Conservation (phyloP, 805 yeast species). For the Saccharomycopsis babjevae region DNA sequence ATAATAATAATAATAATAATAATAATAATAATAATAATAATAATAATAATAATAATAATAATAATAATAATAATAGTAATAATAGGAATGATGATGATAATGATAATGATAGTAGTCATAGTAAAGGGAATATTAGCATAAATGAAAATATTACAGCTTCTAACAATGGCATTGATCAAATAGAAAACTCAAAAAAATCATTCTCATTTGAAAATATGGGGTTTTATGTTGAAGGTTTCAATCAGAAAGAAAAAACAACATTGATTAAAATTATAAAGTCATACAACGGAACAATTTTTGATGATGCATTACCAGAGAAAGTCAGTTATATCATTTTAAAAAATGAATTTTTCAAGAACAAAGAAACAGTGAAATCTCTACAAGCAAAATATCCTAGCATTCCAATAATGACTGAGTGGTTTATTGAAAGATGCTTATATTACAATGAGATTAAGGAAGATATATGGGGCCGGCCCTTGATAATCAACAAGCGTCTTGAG, state of each 20-base stretch:
- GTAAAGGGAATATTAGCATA: neutral
- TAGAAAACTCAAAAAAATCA: neutral
- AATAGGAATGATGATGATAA: neutral
- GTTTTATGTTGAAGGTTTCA: constrained; percentile 8
- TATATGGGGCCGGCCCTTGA: constrained; percentile 53
- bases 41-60: too few relatives aligned
- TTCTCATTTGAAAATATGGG: constrained; percentile 5
- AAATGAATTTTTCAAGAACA: neutral
- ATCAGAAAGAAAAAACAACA: neutral
- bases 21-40: neutral
- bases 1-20: neutral
- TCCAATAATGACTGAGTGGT: constrained; percentile 63
- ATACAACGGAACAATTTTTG: constrained; percentile 5
- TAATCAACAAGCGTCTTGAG: constrained; percentile 20
- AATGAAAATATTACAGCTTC: neutral
- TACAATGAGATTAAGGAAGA: constrained; percentile 42
- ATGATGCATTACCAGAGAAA: neutral
- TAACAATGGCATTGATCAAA: neutral
- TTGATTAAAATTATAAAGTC: constrained; percentile 11
- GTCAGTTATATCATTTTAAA: neutral
- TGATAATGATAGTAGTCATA: neutral
- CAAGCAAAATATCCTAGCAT: constrained; percentile 18
- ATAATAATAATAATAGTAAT: neutral
- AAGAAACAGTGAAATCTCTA: neutral
- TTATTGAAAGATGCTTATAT: constrained; percentile 62